A percentile compares a stretch with the other conserved stretches of the same genome.
Evolutionary conservation across 2,329 filamentous ascomycete genomes (phyloP).

Genomic region (Furcasterigmium furcatum): DNA sequence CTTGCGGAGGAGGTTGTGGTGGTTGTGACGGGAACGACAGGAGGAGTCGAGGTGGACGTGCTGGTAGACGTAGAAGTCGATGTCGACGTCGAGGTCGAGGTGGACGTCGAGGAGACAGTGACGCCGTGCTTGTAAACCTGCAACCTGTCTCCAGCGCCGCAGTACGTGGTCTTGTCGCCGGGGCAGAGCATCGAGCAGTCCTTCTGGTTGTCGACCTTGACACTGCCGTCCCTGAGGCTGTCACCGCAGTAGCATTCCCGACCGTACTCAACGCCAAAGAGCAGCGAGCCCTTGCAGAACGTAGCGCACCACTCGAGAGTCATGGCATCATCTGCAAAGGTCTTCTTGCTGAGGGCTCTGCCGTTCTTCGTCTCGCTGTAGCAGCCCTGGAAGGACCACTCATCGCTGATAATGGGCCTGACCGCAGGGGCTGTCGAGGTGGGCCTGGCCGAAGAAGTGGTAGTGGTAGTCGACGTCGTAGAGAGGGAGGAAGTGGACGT

Average conservation of each 20-base stretch:
- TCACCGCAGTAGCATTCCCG: slow-evolving; percentile 16
- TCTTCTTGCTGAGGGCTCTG: slow-evolving; percentile 22
- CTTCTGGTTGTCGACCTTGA: slow-evolving; percentile 10
- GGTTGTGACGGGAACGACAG: not conserved
- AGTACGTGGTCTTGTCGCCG: slow-evolving; percentile 17
- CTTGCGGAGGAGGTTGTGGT: not conserved
- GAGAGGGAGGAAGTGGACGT: slow-evolving; percentile 5
- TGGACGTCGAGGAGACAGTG: not conserved
- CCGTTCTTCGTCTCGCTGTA: slow-evolving; percentile 25
- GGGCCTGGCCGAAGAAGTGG: not conserved
- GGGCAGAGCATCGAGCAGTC: slow-evolving; percentile 21
- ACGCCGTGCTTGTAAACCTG: slow-evolving; percentile 3
- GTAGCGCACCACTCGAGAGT: slow-evolving; percentile 42
- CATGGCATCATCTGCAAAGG: slow-evolving; percentile 33
- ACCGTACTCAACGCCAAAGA: slow-evolving; percentile 12
- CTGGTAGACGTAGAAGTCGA: not conserved
- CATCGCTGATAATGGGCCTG: slow-evolving; percentile 14
- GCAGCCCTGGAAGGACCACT: slow-evolving; percentile 28
- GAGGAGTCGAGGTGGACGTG: not conserved
- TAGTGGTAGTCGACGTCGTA: slow-evolving; percentile 5
- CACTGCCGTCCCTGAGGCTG: slow-evolving; percentile 9
- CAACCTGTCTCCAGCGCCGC: slow-evolving; percentile 17
- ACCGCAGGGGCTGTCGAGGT: slow-evolving; percentile 18
- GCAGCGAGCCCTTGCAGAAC: slow-evolving; percentile 34
- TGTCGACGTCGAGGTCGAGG: not conserved